Evolutionary conservation across 768 basidiomycete species (phyloP).

Genomic region (Collybia mongolica): DNA sequence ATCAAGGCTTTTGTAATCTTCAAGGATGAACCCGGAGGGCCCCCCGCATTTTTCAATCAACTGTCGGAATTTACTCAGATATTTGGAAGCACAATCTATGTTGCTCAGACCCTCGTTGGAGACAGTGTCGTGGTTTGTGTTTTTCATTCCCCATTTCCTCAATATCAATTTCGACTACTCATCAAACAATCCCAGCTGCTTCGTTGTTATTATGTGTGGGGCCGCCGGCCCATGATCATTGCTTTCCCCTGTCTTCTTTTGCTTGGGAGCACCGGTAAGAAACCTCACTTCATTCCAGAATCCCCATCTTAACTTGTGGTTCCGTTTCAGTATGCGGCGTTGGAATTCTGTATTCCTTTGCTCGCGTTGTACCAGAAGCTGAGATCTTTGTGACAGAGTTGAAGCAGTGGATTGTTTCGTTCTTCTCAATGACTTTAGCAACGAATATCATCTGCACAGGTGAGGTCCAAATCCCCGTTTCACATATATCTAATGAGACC

Average conservation of each 20-base stretch:
- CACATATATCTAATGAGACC: neutral
- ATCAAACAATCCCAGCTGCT: neutral
- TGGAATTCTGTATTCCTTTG: slow-evolving; percentile 30
- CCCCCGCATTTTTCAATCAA: slow-evolving; percentile 29
- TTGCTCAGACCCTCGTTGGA: slow-evolving; percentile 35
- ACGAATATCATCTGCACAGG: slow-evolving; percentile 37
- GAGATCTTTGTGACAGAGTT: slow-evolving; percentile 30
- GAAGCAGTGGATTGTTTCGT: slow-evolving; percentile 36
- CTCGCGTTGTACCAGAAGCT: slow-evolving; percentile 21
- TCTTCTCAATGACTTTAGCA: slow-evolving; percentile 34
- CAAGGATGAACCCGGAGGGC: slow-evolving; percentile 22
- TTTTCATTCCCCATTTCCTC: neutral
- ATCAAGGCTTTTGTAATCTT: slow-evolving; percentile 31
- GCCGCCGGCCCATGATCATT: slow-evolving; percentile 17
- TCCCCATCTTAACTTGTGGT: neutral
- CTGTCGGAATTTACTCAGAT: slow-evolving; percentile 33
- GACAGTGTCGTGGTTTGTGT: slow-evolving; percentile 32
- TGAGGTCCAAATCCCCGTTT: slow-evolving; percentile 9
- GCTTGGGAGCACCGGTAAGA: slow-evolving; percentile 27
- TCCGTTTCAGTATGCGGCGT: slow-evolving; percentile 21
- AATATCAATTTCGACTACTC: neutral
- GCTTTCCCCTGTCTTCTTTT: slow-evolving; percentile 26
- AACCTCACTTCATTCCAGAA: neutral
- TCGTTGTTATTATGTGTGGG: slow-evolving; percentile 29
- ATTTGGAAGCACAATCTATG: slow-evolving; percentile 34